Percentiles rank a stretch among this genome's conserved stretches.
Conservation (phyloP, 768 basidiomycete species). For the Candolleomyces efflorescens region DNA sequence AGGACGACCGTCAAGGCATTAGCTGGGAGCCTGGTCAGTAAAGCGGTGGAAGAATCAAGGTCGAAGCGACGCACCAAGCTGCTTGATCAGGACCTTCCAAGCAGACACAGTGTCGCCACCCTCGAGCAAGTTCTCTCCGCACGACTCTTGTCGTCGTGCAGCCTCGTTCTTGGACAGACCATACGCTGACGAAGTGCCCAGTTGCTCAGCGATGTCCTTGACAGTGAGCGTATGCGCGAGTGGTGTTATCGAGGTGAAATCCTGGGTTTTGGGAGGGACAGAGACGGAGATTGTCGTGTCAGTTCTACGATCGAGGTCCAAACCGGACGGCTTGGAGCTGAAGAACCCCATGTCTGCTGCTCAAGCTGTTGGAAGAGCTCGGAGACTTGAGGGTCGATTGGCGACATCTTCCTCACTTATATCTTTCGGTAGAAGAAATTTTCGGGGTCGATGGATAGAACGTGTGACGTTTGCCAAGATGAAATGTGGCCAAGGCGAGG, state of each 20-base stretch:
- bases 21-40: slow-evolving; percentile 17
- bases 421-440: no score
- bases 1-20: slow-evolving; percentile 38
- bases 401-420: no score
- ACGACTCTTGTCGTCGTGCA: slow-evolving; percentile 23
- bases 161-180: slow-evolving; percentile 30
- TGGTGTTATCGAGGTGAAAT: slow-evolving; percentile 25
- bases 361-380: no score
- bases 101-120: slow-evolving; percentile 31
- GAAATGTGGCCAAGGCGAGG: no score
- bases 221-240: slow-evolving; percentile 27
- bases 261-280: slow-evolving; percentile 25
- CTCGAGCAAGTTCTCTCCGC: slow-evolving; percentile 30
- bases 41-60: background rate
- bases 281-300: slow-evolving; percentile 30
- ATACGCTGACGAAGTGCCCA: slow-evolving; percentile 23
- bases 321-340: background rate
- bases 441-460: no score
- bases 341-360: no score
- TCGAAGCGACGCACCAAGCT: slow-evolving; percentile 21
- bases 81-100: slow-evolving; percentile 27
- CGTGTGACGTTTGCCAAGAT: no score
- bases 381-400: no score
- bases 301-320: slow-evolving; percentile 24
- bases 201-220: slow-evolving; percentile 24